Evolutionary conservation across 2,329 filamentous ascomycete species (phyloP), one percentile per base, ranked within the genome.

Genomic region (Diaporthe aspalathi): DNA sequence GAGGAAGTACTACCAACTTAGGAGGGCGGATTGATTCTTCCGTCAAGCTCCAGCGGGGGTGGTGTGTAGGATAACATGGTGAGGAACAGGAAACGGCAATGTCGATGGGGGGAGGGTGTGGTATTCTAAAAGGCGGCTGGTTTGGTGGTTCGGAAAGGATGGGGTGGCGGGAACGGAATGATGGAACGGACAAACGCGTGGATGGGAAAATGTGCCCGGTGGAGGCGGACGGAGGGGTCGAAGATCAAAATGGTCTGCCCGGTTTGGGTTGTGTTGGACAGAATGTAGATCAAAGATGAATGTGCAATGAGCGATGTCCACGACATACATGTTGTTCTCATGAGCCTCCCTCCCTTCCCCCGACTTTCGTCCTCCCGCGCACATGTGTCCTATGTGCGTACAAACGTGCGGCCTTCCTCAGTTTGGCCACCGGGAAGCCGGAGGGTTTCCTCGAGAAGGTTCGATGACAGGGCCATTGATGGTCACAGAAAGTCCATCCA

Each of bases 1-100:
- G 76, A 87, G 84, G 77, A 90, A 91, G 73, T 96, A 95, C 77
- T 95, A 92, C 76, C 81, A 82, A 74, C 87, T 87, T 1, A 81
- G 84, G 0, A 81, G 79, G 69, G 45, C 71, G 60, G 63, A 60
- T 6, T 73, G 38, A 70, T 43, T 27, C 2, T 40, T 57, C 1
- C 14, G 20, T 5, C 5, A 4, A 1, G 9, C 38, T 12, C 29
- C 5, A 20, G 56, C 16, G 22, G 12, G 20, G 47, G 35, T 11
- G 35, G 35, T 8, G 8, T 16, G 12, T 50, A 17, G 9, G 40
- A n/a, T 29, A n/a, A n/a, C n/a, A n/a, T n/a, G n/a, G n/a, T n/a
- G n/a, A n/a, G n/a, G n/a, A n/a, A n/a, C n/a, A n/a, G n/a, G n/a
- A n/a, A n/a, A n/a, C n/a, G n/a, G n/a, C n/a, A n/a, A n/a, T n/a